Base-by-base conservation (phyloP, 2,329 filamentous ascomycete species). In the Zasmidium citrigriseum region DNA sequence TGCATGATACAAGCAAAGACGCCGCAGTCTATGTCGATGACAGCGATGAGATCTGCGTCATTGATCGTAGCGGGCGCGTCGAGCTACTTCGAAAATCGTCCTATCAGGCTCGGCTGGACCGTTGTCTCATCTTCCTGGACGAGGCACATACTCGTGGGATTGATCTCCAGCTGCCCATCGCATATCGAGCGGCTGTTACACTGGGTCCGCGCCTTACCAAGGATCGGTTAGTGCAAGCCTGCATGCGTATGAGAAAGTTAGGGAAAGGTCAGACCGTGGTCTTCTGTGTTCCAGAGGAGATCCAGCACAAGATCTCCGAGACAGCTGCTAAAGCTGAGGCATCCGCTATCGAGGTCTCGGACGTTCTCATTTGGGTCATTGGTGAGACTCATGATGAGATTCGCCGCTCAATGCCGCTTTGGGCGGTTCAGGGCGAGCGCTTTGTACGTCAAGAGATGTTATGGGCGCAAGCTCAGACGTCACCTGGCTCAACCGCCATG, bases 211-310 rank as follows among this genome's bases (percentile, higher is more conserved):
- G 78, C 3, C 63, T 91, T 1, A 88, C 85, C 0, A 93, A 92
- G 60, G 89, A 93, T 59, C 76, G 81, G 14, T 69, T 91, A 0
- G 83, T 87, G 0, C 89, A 92, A 80, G 87, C 86, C 0, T 89
- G 86, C 58, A 90, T 89, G 86, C 73, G 89, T n/a, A 86, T 91
- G 82, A 73, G 88, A 11, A 84, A 87, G 58, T 77, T 93, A 0
- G 89, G 87, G 0, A 74, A 83, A 2, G 87, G 87, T 0, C 88
- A 92, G 63, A 85, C 83, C 0, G 80, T 91, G 0, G 74, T 83
- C 0, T 90, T 90, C 52, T 84, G 80, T 54, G 72, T 86, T 1
- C 80, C 85, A 0, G 67, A 77, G 1, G 88, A 91, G 57, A 84
- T 90, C 2, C 73, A 82, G 11, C 71, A 67, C 0, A 83, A 83